These are phyloP conservation scores for Candida fluviatilis DNA, from an alignment of 805 yeast genomes.

Conservation along the genomic window DNA sequence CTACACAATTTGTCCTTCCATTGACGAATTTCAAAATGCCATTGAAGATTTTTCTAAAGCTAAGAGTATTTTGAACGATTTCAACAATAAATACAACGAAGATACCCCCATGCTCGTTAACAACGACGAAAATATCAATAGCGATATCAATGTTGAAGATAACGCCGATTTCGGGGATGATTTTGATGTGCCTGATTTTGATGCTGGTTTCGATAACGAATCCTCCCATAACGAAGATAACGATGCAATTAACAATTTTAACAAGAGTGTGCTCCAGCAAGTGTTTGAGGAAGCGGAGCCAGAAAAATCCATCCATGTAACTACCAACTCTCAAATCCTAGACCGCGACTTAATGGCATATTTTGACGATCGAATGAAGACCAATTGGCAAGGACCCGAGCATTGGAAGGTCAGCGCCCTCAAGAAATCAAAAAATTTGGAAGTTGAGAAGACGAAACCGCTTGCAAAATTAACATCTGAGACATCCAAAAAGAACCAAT, in stretches of 20 bases:
- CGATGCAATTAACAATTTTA: slow-evolving; percentile 10
- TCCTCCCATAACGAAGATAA: slow-evolving; percentile 8
- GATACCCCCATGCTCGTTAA: slow-evolving; percentile 1
- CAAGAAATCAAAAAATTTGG: slow-evolving; percentile 36
- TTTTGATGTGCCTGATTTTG: neutral
- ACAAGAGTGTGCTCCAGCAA: slow-evolving; percentile 9
- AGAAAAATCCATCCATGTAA: slow-evolving; percentile 8
- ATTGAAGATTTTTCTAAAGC: slow-evolving; percentile 47
- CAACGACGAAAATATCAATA: neutral
- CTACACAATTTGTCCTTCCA: slow-evolving; percentile 64
- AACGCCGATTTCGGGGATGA: slow-evolving; percentile 20
- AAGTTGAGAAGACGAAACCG: slow-evolving; percentile 2
- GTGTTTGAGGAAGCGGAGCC: slow-evolving; percentile 8
- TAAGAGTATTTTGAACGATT: slow-evolving; percentile 37
- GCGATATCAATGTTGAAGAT: slow-evolving; percentile 19
- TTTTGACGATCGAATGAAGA: slow-evolving; percentile 67
- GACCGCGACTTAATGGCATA: slow-evolving; percentile 72
- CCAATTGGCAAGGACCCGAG: slow-evolving; percentile 85
- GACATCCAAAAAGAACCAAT: slow-evolving; percentile 16
- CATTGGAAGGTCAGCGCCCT: slow-evolving; percentile 81
- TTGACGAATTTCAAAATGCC: slow-evolving; percentile 55
- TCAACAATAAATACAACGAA: slow-evolving; percentile 30
- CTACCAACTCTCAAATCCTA: slow-evolving; percentile 23
- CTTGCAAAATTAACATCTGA: slow-evolving; percentile 1
- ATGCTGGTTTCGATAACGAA: slow-evolving; percentile 4